Base-by-base conservation (phyloP, 148 eudicot species). In the Nepenthes gracilis region DNA sequence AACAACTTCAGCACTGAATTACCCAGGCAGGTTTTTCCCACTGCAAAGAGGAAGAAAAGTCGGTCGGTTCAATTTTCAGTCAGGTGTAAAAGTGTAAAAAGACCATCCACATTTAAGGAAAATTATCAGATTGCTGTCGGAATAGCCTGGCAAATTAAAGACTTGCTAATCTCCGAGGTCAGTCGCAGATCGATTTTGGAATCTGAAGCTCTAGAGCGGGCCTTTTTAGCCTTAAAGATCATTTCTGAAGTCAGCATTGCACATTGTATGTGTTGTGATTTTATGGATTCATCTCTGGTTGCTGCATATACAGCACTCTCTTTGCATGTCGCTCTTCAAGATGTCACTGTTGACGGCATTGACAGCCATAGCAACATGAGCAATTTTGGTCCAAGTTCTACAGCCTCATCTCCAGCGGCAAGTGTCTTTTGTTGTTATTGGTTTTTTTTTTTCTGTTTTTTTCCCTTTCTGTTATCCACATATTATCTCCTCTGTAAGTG, bases 141-240 rank as follows among this genome's bases (percentile, higher is more conserved):
- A 66, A 63, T 86, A 67, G 84, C 89, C 51, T 93, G 96, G 99
- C 99, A 93, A 66, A 66, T 89, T 53, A 89, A 85, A 77, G 97
- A 93, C 73, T 64, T 93, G 59, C 83, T 86, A 68, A 67, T 74
- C 36, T 76, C 76, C 70, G 89, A 86, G 51, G 60, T 57, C 62
- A 67, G 86, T 56, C 65, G 83, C 52, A 75, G 70, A 74, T 82
- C 91, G 40, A 57, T 89, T 36, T 64, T 89, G 59, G 64, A 72
- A 60, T 84, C 87, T 73, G 67, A 66, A 69, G 48, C 50, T 75
- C 62, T 86, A 51, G 79, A 75, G 64, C 13, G n/a, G 57, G 76
- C 72, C n/a, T 66, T 80, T 59, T 53, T 37, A 62, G 69, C 95
- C 49, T 73, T 93, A 47, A 86, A 77, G 73, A 75, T 66, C 58